Percentiles rank a stretch among this genome's conserved stretches.
Conservation (phyloP, 805 yeast species). For the Candida ficus region DNA sequence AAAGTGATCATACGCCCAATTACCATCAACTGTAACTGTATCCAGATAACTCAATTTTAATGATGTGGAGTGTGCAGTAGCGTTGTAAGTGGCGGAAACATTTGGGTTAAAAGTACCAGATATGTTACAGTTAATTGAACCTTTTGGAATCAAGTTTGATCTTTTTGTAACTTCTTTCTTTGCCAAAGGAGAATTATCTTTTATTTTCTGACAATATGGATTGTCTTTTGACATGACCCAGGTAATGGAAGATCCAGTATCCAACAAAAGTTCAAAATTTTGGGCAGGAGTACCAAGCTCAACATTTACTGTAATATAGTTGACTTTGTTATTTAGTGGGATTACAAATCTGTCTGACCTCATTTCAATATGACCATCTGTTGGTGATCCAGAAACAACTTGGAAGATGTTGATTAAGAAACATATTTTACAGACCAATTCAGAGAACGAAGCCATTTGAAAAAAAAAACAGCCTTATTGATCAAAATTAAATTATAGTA, state of each 20-base stretch:
- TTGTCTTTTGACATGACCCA: slow-evolving; percentile 27
- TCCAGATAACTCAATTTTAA: slow-evolving; percentile 6
- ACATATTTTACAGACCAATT: too few relatives aligned
- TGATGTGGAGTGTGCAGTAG: neutral
- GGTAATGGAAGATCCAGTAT: slow-evolving; percentile 31
- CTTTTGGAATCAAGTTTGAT: neutral
- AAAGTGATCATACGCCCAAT: slow-evolving; percentile 6
- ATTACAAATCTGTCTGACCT: slow-evolving; percentile 5
- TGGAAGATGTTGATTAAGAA: too few relatives aligned
- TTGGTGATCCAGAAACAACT: too few relatives aligned
- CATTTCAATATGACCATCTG: too few relatives aligned
- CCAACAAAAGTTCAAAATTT: slow-evolving; percentile 25
- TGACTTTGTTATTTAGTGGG: slow-evolving; percentile 10
- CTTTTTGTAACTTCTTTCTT: neutral
- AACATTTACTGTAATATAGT: slow-evolving; percentile 4
- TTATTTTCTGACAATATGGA: slow-evolving; percentile 9
- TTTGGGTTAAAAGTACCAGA: slow-evolving; percentile 9
- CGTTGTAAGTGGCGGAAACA: slow-evolving; percentile 1
- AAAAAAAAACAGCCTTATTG: too few relatives aligned
- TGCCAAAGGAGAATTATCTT: neutral
- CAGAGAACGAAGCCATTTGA: too few relatives aligned
- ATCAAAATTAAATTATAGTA: too few relatives aligned
- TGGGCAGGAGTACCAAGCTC: slow-evolving; percentile 22
- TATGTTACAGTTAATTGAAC: slow-evolving; percentile 5
- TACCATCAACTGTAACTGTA: slow-evolving; percentile 4